Evolutionary conservation across 768 basidiomycete species (phyloP).

Genomic region (Russula emetica): DNA sequence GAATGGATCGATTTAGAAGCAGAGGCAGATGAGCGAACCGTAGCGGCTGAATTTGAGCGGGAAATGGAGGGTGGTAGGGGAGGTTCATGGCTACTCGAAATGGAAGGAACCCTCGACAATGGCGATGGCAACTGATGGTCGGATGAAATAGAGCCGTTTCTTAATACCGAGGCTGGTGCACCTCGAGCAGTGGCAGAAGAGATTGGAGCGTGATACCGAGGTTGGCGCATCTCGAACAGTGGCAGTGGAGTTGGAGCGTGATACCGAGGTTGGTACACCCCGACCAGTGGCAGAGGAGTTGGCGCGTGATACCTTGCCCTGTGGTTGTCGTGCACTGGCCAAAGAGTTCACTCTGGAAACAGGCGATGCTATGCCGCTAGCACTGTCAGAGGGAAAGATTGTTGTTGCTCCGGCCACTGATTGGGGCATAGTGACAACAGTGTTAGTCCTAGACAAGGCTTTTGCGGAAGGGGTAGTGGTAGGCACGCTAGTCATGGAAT

Average conservation of each 20-base stretch:
- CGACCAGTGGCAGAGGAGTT: constrained; percentile 2
- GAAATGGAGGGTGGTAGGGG: constrained; percentile 10
- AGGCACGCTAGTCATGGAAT: constrained; percentile 10
- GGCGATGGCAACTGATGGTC: background rate
- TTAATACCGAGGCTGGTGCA: constrained; percentile 2
- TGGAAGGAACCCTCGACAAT: constrained; percentile 6
- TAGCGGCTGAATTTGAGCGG: constrained; percentile 19
- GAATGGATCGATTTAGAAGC: background rate
- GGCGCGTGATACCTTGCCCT: background rate
- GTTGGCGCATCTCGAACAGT: constrained; percentile 6
- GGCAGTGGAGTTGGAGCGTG: constrained; percentile 18
- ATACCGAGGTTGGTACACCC: constrained; percentile 5
- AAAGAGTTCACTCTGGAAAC: constrained; percentile 17
- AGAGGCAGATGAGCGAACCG: constrained; percentile 12
- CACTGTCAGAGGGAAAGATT: constrained; percentile 9
- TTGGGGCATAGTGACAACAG: constrained; percentile 9
- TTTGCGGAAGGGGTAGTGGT: background rate
- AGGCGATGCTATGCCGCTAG: background rate
- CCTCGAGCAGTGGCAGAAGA: constrained; percentile 12
- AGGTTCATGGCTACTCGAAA: background rate
- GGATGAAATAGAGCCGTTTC: constrained; percentile 4
- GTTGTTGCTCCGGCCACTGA: constrained; percentile 6
- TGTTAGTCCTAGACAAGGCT: constrained; percentile 14
- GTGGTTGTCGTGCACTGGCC: constrained; percentile 4
- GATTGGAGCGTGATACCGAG: constrained; percentile 14